Conservation (phyloP, 768 basidiomycete species). For the Suillus ampliporus region DNA sequence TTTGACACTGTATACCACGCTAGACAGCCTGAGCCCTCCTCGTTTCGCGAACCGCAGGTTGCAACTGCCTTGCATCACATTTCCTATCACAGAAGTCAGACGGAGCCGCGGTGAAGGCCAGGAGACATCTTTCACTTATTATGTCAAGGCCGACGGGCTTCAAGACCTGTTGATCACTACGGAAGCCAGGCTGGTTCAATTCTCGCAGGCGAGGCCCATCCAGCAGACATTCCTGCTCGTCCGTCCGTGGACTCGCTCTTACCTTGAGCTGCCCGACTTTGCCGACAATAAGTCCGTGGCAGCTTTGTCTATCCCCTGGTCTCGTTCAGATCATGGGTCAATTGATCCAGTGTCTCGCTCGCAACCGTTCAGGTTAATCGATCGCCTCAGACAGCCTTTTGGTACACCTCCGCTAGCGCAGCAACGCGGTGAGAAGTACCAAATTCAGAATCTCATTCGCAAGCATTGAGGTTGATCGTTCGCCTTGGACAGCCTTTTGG, state of each 20-base stretch:
- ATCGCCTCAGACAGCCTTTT: too few species aligned
- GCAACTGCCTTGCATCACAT: background rate
- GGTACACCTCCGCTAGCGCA: too few species aligned
- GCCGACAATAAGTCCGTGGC: too few species aligned
- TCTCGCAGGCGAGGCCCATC: background rate
- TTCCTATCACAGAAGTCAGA: background rate
- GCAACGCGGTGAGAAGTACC: too few species aligned
- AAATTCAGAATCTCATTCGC: too few species aligned
- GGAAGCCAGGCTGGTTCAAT: background rate
- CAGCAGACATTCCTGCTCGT: background rate
- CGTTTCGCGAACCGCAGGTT: background rate
- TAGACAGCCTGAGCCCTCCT: background rate
- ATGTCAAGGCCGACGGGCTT: background rate
- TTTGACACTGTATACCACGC: background rate
- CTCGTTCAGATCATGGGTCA: too few species aligned
- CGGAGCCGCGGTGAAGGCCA: background rate
- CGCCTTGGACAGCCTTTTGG: too few species aligned
- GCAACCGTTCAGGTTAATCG: too few species aligned
- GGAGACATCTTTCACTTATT: background rate
- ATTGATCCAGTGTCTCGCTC: too few species aligned
- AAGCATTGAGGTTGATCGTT: too few species aligned
- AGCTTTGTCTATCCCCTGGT: too few species aligned
- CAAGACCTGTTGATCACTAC: background rate
- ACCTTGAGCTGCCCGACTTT: background rate
- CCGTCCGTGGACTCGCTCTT: background rate